Conservation (phyloP, 441 rosid genomes). For the Codiaeum variegatum region DNA sequence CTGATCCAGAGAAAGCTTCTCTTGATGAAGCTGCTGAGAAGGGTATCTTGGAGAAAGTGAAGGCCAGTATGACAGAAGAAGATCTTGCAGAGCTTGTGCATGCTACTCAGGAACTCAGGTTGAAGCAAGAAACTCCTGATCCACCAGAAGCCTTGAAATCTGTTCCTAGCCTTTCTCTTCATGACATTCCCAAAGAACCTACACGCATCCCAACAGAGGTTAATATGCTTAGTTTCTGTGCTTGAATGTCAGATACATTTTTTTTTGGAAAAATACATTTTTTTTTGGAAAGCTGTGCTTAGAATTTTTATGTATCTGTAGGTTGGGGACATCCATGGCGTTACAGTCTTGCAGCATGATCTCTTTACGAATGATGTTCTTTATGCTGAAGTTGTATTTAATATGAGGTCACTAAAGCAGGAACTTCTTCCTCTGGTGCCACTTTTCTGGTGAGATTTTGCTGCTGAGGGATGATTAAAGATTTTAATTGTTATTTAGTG, state of each 20-base stretch:
- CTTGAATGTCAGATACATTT: neutral
- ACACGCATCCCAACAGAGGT: constrained; percentile 70
- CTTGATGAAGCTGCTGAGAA: constrained; percentile 75
- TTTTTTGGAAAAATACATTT: constrained; percentile 7
- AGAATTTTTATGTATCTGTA: constrained; percentile 28
- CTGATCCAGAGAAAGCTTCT: constrained; percentile 85
- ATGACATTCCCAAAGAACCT: constrained; percentile 87
- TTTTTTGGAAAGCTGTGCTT: constrained; percentile 13
- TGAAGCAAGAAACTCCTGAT: constrained; percentile 93
- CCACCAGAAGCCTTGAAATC: constrained; percentile 77
- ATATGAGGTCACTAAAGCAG: constrained; percentile 68
- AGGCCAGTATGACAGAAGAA: constrained; percentile 76
- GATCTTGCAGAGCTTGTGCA: constrained; percentile 80
- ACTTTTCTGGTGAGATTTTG: constrained; percentile 72
- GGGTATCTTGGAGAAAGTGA: constrained; percentile 53
- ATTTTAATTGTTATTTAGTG: neutral
- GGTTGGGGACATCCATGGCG: constrained; percentile 82
- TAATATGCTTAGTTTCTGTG: constrained; percentile 15
- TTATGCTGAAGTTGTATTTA: constrained; percentile 77
- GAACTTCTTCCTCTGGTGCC: constrained; percentile 84
- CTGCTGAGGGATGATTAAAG: constrained; percentile 11
- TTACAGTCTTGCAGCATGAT: constrained; percentile 77
- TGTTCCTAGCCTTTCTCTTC: constrained; percentile 71
- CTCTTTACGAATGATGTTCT: constrained; percentile 91
- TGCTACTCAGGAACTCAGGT: constrained; percentile 72